A percentile compares a stretch with the other conserved stretches of the same genome.
Evolutionary conservation across 148 eudicot genomes (phyloP).

Genomic region (Oxyria digyna): DNA sequence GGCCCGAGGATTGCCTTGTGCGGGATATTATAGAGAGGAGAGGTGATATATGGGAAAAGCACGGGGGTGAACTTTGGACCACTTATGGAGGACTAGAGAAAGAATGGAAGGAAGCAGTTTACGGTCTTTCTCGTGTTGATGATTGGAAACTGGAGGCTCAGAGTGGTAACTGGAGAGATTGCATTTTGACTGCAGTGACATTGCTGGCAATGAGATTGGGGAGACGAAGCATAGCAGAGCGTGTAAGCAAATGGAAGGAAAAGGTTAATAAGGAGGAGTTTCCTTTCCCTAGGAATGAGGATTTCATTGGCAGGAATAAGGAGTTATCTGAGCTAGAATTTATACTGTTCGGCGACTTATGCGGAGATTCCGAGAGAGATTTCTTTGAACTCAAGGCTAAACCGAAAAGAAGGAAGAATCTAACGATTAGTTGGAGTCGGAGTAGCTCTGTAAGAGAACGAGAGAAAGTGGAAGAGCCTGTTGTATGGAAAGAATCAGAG

Average conservation of each 20-base stretch:
- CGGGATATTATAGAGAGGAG: slow-evolving; percentile 77
- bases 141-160: slow-evolving; percentile 94
- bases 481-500: slow-evolving; percentile 83
- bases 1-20: slow-evolving; percentile 80
- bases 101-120: slow-evolving; percentile 91
- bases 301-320: slow-evolving; percentile 80
- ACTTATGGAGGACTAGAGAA: slow-evolving; percentile 80
- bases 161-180: slow-evolving; percentile 84
- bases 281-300: slow-evolving; percentile 79
- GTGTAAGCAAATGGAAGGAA: slow-evolving; percentile 73
- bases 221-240: slow-evolving; percentile 87
- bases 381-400: slow-evolving; percentile 78
- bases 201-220: slow-evolving; percentile 82
- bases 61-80: slow-evolving; percentile 79
- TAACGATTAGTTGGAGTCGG: slow-evolving; percentile 69
- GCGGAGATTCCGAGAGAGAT: slow-evolving; percentile 69
- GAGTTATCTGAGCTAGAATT: slow-evolving; percentile 84
- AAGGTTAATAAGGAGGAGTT: slow-evolving; percentile 82
- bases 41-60: slow-evolving; percentile 70
- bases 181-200: slow-evolving; percentile 65
- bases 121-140: slow-evolving; percentile 69
- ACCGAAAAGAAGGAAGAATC: slow-evolving; percentile 51
- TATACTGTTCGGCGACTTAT: slow-evolving; percentile 82
- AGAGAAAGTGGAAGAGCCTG: slow-evolving; percentile 65
- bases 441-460: slow-evolving; percentile 49